A percentile compares a stretch with the other conserved stretches of the same genome.
Conservation (phyloP, 2,329 filamentous ascomycete genomes). For the Neoascochyta sp. region DNA sequence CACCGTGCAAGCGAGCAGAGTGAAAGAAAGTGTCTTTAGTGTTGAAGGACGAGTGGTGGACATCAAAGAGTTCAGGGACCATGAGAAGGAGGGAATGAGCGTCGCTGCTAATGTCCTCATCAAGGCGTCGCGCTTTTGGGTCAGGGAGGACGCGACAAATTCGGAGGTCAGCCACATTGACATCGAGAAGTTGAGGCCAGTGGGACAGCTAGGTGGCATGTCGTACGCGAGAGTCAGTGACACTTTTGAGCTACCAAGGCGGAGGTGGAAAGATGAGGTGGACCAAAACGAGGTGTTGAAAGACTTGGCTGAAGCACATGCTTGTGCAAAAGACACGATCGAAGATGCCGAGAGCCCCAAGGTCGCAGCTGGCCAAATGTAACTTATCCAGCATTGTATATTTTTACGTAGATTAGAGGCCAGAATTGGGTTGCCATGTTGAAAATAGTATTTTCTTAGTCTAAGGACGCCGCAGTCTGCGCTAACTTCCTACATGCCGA, state of each 20-base stretch:
- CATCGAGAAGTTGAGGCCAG: constrained; percentile 64
- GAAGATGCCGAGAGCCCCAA: background rate
- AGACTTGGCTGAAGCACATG: background rate
- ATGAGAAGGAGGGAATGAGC: constrained; percentile 66
- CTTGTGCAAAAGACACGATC: background rate
- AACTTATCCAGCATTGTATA: too few species aligned
- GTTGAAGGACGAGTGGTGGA: constrained; percentile 73
- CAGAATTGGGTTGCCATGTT: too few species aligned
- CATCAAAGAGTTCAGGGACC: constrained; percentile 64
- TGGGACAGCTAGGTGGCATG: constrained; percentile 75
- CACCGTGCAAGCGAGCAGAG: constrained; percentile 63
- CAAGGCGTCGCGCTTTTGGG: constrained; percentile 81
- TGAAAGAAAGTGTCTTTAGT: constrained; percentile 72
- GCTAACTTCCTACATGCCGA: too few species aligned
- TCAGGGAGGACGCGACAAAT: constrained; percentile 75
- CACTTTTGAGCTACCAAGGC: constrained; percentile 12
- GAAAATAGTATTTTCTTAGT: too few species aligned
- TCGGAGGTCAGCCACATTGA: constrained; percentile 68
- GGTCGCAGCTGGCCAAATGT: too few species aligned
- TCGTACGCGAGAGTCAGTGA: constrained; percentile 55
- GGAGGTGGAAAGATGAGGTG: constrained; percentile 3
- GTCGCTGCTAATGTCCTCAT: constrained; percentile 60
- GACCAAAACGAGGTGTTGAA: background rate
- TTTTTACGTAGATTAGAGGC: too few species aligned
- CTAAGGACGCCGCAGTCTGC: too few species aligned